Percentiles rank a stretch among this genome's conserved stretches.
These are phyloP conservation scores for Aspergillus nidulans DNA, from an alignment of 495 filamentous ascomycete genomes.

Conservation along the genomic window DNA sequence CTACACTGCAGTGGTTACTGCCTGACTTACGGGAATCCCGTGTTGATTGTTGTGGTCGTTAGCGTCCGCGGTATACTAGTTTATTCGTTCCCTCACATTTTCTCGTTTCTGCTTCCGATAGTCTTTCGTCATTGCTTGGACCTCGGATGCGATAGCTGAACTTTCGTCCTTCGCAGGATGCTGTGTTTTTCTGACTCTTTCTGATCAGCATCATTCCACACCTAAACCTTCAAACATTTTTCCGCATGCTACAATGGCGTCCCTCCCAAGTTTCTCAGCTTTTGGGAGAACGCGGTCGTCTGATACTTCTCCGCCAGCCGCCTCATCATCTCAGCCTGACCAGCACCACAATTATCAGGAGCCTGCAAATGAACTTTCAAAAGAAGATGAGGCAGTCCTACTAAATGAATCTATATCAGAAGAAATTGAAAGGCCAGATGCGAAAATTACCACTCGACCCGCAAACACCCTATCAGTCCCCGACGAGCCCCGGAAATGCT, in stretches of 20 bases:
- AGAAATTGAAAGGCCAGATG: conserved; percentile 8
- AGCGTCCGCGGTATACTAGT: not conserved
- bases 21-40: not conserved
- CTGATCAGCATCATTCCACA: not conserved
- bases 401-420: conserved; percentile 33
- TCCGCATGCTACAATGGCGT: conserved; percentile 30
- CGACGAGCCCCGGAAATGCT: conserved; percentile 67
- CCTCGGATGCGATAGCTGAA: not conserved
- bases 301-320: conserved; percentile 25
- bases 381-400: conserved; percentile 41
- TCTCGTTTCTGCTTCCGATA: not conserved
- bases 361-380: conserved; percentile 19
- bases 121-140: conserved; percentile 1
- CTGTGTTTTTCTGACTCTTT: not conserved
- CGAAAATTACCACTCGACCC: conserved; percentile 16
- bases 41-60: not conserved
- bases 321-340: conserved; percentile 13
- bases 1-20: not conserved
- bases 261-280: conserved; percentile 32
- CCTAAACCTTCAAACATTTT: not conserved
- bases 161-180: conserved; percentile 13
- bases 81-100: not conserved
- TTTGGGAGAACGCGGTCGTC: conserved; percentile 28
- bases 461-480: conserved; percentile 13
- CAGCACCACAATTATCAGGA: not conserved